Percentiles rank a stretch among this genome's conserved stretches.
Conservation (phyloP, 208 protist species). For the Leptomonas seymouri region DNA sequence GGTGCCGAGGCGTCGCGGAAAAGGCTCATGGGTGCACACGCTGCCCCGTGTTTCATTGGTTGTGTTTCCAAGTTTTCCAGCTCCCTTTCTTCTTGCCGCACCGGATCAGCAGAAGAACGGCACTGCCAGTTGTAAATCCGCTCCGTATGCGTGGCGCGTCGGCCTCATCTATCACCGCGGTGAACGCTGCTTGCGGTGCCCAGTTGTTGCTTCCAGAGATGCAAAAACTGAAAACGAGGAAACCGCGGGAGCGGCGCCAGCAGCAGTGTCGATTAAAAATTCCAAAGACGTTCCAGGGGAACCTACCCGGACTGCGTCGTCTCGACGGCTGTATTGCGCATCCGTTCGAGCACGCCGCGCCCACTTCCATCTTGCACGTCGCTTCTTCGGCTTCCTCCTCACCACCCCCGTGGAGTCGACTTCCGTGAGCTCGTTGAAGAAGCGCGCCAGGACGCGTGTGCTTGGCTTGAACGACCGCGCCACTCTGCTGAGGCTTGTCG, state of each 20-base stretch:
- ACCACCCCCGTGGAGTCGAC: not conserved
- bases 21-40: not conserved
- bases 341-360: conserved; percentile 16
- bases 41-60: conserved; percentile 9
- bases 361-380: conserved; percentile 31
- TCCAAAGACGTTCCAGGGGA: not conserved
- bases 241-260: not conserved
- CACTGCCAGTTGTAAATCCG: not conserved
- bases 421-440: not conserved
- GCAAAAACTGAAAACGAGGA: not conserved
- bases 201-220: not conserved
- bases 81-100: conserved; percentile 9
- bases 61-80: conserved; percentile 22
- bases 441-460: conserved; percentile 11
- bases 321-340: not conserved
- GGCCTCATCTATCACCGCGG: conserved; percentile 6
- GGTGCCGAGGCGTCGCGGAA: not conserved
- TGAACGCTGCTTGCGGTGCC: not conserved
- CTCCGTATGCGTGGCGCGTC: conserved; percentile 25
- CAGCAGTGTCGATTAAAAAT: not conserved
- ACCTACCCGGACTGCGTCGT: not conserved
- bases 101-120: not conserved
- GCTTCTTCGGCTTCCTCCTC: conserved; percentile 28
- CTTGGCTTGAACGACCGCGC: conserved; percentile 53
- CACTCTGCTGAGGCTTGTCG: conserved; percentile 51